Base-by-base conservation (phyloP, 2,329 filamentous ascomycete genomes). In the Penicillium sp. region DNA sequence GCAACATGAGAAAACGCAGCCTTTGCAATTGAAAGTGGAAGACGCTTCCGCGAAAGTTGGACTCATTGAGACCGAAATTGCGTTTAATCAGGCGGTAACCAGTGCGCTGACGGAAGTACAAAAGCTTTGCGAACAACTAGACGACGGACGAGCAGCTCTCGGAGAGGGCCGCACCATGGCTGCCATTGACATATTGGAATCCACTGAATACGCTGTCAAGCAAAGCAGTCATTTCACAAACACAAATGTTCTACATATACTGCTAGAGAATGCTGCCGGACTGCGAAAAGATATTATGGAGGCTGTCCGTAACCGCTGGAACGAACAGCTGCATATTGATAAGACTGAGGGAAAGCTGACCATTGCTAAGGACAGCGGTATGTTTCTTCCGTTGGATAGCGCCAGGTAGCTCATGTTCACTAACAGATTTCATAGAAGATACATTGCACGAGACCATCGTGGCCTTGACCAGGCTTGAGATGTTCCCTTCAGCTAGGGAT, bases 271-370 rank as follows among this genome's bases (percentile, higher is more conserved):
- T n/a, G n/a, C n/a, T n/a, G n/a, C n/a, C n/a, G n/a, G 31, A 61
- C 72, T 95, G 49, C 83, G 83, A 54, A 76, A 78, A 2, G 75
- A 79, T 17, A 77, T 93, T 21, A 78, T 82, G 51, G 79, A 84
- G 34, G 79, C 80, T 8, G 77, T 93, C 33, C 78, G 80, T 37
- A 74, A 76, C 48, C 77, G 83, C n/a, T 96, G 89, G 88, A 78
- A 79, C 51, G 72, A 76, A 0, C 72, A 91, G 37, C n/a, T n/a
- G n/a, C n/a, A n/a, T n/a, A n/a, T n/a, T n/a, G n/a, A n/a, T n/a
- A n/a, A n/a, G n/a, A n/a, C n/a, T n/a, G n/a, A n/a, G n/a, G n/a
- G n/a, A n/a, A n/a, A n/a, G n/a, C n/a, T n/a, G n/a, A n/a, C n/a
- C n/a, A n/a, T n/a, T n/a, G n/a, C n/a, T n/a, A n/a, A n/a, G n/a